Evolutionary conservation across 176 grass and related monocot species (phyloP), one percentile per base, ranked within the genome.

Genomic region (Cenchrus americanus): DNA sequence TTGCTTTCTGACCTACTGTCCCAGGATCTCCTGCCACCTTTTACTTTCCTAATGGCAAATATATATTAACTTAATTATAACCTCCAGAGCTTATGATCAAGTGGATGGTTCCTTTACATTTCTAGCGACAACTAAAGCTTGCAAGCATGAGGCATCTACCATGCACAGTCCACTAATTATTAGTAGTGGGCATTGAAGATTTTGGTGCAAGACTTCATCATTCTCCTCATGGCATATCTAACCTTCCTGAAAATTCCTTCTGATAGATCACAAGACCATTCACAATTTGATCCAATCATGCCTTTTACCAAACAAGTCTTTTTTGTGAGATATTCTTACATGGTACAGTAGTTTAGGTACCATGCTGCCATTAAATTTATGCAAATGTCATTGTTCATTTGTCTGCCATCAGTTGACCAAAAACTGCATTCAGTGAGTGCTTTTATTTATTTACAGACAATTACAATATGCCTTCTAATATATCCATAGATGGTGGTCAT

Each of bases 401-500:
- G 10, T 78, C 19, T 50, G 43, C 30, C 64, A 59, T 68, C 55
- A 47, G 32, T 75, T 84, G 83, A 88, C 82, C 80, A 27, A 73
- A 67, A 71, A 83, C 76, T 75, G 67, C 86, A 52, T 61, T 48
- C 76, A 79, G 61, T 73, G 34, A 44, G 10, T 58, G 49, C 21
- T 70, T 89, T 91, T 74, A 10, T 65, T 48, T 59, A 48, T 82
- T 78, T 89, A 61, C 23, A 54, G 27, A 80, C n/a, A 62, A 73
- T 88, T 22, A 22, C 71, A 82, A 84, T 88, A 82, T 88, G 78
- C 80, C 71, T 82, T 62, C 80, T 95, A 71, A 73, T 85, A 84
- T 86, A 88, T 90, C 83, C 77, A 86, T 74, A 82, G 76, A 85
- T 81, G 57, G 80, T 91, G 83, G 87, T 69, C 44, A 73, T 57